phyloP scores from a whole-genome alignment of 1,284 basidiomycete genomes.

The Golubevia pallescens region DNA sequence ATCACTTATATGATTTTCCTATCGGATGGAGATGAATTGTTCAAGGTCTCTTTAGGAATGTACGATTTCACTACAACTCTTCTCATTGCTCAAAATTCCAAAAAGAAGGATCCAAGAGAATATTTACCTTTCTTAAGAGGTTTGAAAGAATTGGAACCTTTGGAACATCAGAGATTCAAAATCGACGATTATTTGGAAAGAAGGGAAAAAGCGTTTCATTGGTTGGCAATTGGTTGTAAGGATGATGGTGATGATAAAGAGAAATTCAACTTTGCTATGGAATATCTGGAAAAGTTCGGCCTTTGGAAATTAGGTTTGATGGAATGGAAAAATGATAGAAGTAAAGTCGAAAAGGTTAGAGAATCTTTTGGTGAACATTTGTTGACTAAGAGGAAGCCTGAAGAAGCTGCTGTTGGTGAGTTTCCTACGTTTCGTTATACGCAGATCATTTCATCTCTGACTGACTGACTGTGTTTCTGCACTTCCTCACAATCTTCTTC shows the following conservation, averaged over 20 bases:
- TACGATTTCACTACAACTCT: slow-evolving; percentile 61
- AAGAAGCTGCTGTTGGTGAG: no score
- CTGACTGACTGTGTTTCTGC: slow-evolving; percentile 7
- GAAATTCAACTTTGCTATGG: no score
- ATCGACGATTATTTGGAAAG: slow-evolving; percentile 57
- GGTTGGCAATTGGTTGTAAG: slow-evolving; percentile 31
- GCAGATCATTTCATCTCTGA: no score
- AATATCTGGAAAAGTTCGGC: slow-evolving; percentile 45
- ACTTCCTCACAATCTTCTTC: slow-evolving; percentile 4
- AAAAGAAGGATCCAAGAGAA: slow-evolving; percentile 57
- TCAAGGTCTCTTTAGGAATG: slow-evolving; percentile 56
- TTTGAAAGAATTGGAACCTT: slow-evolving; percentile 34
- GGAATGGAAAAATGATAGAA: no score
- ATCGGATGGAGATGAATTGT: slow-evolving; percentile 56
- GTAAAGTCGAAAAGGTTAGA: no score
- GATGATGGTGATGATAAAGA: slow-evolving; percentile 20
- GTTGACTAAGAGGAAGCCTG: no score
- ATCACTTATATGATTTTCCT: slow-evolving; percentile 62
- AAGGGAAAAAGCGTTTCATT: slow-evolving; percentile 38
- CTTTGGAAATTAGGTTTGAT: slow-evolving; percentile 14
- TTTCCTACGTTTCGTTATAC: no score
- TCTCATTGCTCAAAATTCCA: slow-evolving; percentile 58
- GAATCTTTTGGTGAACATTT: no score
- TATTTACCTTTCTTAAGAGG: slow-evolving; percentile 58
- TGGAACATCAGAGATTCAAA: slow-evolving; percentile 49